These are phyloP conservation scores for Sphenostylis stenocarpa DNA, from an alignment of 306 rosid genomes.

Conservation along the genomic window DNA sequence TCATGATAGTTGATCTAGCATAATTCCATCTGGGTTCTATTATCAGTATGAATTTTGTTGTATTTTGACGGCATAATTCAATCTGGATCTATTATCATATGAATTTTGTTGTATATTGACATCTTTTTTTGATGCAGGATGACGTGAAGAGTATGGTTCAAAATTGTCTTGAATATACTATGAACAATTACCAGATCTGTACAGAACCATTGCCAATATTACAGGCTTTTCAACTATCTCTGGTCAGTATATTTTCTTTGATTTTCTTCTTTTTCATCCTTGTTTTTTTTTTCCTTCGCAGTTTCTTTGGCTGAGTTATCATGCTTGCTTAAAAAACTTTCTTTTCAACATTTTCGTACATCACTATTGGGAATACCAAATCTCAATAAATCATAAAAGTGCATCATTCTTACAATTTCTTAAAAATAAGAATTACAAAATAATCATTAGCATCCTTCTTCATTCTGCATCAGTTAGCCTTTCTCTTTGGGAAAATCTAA, in stretches of 20 bases:
- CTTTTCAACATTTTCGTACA: not conserved
- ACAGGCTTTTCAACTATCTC: constrained; percentile 87
- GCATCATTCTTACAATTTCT: not conserved
- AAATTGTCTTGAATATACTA: constrained; percentile 63
- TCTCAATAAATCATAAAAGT: not conserved
- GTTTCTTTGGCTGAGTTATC: not conserved
- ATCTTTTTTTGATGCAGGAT: constrained; percentile 59
- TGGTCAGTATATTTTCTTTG: constrained; percentile 59
- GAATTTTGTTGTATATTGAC: constrained; percentile 24
- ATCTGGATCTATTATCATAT: not conserved
- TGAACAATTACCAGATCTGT: constrained; percentile 62
- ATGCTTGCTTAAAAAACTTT: not conserved
- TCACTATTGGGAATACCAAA: not conserved
- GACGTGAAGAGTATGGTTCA: constrained; percentile 52
- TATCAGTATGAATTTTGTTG: not conserved
- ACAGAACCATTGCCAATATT: constrained; percentile 54
- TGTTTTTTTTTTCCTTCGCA: not conserved
- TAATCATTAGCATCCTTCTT: not conserved
- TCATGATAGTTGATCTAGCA: constrained; percentile 7
- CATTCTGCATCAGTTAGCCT: constrained; percentile 8
- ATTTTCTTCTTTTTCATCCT: constrained; percentile 19
- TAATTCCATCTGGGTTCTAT: not conserved
- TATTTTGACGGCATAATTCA: constrained; percentile 11
- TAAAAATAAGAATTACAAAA: not conserved
- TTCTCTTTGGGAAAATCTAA: not conserved